phyloP scores from a whole-genome alignment of 1,284 basidiomycete genomes.

The Microbotryomycetes sp. region DNA sequence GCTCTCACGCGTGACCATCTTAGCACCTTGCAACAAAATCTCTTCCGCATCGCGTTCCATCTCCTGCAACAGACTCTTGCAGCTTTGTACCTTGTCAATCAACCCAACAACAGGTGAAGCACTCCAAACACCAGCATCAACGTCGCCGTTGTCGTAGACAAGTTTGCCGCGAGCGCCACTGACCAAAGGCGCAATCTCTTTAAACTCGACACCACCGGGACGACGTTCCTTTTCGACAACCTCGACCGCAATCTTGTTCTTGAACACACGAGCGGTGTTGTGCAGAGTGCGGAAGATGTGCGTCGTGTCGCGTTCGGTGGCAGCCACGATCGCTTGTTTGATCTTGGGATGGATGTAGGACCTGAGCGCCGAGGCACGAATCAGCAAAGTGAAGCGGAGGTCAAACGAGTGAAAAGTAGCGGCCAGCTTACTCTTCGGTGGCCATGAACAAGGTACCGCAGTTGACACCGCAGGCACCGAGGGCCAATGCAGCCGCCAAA shows the following conservation, averaged over 20 bases:
- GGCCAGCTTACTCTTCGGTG: slow-evolving; percentile 31
- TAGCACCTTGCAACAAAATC: slow-evolving; percentile 17
- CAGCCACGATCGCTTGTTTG: slow-evolving; percentile 79
- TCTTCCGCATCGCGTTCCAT: slow-evolving; percentile 73
- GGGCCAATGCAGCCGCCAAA: slow-evolving; percentile 68
- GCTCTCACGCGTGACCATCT: slow-evolving; percentile 18
- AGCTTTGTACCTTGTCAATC: slow-evolving; percentile 80
- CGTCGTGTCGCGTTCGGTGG: slow-evolving; percentile 67
- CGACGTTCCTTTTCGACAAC: slow-evolving; percentile 74
- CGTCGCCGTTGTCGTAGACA: slow-evolving; percentile 70
- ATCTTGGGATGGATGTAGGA: slow-evolving; percentile 70
- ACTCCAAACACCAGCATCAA: slow-evolving; percentile 78
- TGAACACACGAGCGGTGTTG: slow-evolving; percentile 35
- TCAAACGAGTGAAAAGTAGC: slow-evolving; percentile 42
- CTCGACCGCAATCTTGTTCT: slow-evolving; percentile 66
- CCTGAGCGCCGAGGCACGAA: slow-evolving; percentile 46
- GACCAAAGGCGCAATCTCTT: slow-evolving; percentile 61
- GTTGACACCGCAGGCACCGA: slow-evolving; percentile 48
- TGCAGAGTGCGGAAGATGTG: slow-evolving; percentile 70
- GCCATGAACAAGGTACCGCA: slow-evolving; percentile 47
- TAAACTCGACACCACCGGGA: slow-evolving; percentile 78
- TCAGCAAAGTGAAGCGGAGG: not conserved
- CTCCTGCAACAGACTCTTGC: slow-evolving; percentile 61
- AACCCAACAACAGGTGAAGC: slow-evolving; percentile 54
- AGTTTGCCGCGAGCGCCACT: slow-evolving; percentile 66